phyloP scores from a whole-genome alignment of 192 early-diverging fungal genomes.

The Lobulomyces angularis region DNA sequence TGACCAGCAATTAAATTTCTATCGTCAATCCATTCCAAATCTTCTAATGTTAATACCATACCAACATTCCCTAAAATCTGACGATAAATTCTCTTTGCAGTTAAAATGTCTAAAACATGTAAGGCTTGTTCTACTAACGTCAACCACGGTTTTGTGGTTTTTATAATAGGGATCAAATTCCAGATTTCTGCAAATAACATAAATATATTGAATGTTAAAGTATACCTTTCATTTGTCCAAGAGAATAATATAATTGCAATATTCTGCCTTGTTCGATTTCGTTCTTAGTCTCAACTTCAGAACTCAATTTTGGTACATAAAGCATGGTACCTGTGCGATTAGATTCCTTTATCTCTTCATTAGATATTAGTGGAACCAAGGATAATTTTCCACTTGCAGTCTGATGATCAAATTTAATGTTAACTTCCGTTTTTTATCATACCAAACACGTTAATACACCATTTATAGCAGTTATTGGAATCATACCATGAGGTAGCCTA shows the following conservation, averaged over 20 bases:
- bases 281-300: slow-evolving; percentile 6
- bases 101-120: slow-evolving; percentile 21
- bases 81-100: slow-evolving; percentile 36
- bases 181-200: slow-evolving; percentile 20
- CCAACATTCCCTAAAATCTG: slow-evolving; percentile 31
- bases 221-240: slow-evolving; percentile 27
- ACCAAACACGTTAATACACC: slow-evolving; percentile 36
- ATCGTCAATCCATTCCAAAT: slow-evolving; percentile 26
- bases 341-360: too few relatives aligned
- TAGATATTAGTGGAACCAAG: too few relatives aligned
- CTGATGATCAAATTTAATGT: too few relatives aligned
- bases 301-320: too few relatives aligned
- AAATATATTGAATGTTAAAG: not conserved
- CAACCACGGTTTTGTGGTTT: slow-evolving; percentile 23
- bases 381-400: too few relatives aligned
- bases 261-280: slow-evolving; percentile 31
- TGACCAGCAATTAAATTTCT: slow-evolving; percentile 27
- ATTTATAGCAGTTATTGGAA: slow-evolving; percentile 20
- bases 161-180: slow-evolving; percentile 11
- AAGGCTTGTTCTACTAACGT: slow-evolving; percentile 33
- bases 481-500: slow-evolving; percentile 33
- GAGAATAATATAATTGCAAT: slow-evolving; percentile 25
- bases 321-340: too few relatives aligned
- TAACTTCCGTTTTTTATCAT: too few relatives aligned
- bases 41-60: slow-evolving; percentile 30